Percentiles rank a stretch among this genome's conserved stretches.
These are phyloP conservation scores for Aspergillus haitiensis DNA, from an alignment of 495 filamentous ascomycete species.

Conservation along the genomic window DNA sequence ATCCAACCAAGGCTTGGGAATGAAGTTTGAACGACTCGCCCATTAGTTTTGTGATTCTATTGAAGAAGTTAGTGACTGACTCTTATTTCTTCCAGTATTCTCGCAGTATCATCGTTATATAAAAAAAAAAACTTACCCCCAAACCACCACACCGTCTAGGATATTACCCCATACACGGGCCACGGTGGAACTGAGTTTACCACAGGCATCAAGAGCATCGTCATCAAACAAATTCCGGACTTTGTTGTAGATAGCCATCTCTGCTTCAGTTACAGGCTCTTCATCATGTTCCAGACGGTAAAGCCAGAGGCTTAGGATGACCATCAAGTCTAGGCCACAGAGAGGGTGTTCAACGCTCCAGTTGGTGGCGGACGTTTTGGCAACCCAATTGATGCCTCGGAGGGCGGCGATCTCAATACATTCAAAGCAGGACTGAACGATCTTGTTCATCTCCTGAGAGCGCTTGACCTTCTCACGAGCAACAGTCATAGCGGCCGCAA, in stretches of 20 bases:
- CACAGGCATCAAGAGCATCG: conserved; percentile 74
- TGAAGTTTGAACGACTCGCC: conserved; percentile 98
- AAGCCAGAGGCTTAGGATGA: conserved; percentile 97
- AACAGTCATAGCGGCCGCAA: conserved; percentile 92
- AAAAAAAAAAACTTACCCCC: conserved; percentile 67
- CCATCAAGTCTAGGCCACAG: conserved; percentile 95
- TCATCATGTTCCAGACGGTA: conserved; percentile 99
- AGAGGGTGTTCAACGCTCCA: conserved; percentile 99
- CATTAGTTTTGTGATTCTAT: conserved; percentile 94
- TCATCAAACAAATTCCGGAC: conserved; percentile 91
- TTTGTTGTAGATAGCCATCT: conserved; percentile 93
- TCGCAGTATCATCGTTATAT: background rate
- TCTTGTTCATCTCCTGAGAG: conserved; percentile 96
- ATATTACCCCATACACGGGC: conserved; percentile 96
- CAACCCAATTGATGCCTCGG: conserved; percentile 97
- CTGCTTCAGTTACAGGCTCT: conserved; percentile 87
- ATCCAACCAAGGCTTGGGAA: conserved; percentile 88
- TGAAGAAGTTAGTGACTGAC: conserved; percentile 47
- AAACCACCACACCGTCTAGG: conserved; percentile 97
- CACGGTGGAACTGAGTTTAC: conserved; percentile 87
- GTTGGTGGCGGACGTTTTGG: conserved; percentile 92
- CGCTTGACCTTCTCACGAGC: conserved; percentile 91
- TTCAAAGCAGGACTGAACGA: conserved; percentile 96
- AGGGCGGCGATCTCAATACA: conserved; percentile 95
- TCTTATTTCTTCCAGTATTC: too few relatives aligned